Base-by-base conservation (phyloP, 208 protist species). In the Wallacemonas collosoma region DNA sequence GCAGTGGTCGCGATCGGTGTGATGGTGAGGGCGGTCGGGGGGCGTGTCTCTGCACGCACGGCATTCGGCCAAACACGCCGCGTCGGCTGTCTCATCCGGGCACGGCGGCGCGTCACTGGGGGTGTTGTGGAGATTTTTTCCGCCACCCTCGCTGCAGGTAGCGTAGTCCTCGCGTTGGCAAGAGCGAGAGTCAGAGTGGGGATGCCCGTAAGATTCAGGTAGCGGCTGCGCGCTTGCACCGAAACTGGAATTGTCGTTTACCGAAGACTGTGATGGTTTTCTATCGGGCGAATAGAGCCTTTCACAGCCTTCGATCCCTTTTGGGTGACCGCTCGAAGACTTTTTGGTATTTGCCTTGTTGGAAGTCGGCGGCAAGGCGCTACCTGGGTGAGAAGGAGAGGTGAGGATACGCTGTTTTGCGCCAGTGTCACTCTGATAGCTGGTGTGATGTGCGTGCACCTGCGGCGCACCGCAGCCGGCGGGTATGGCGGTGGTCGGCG, bases 181-280 rank as follows among this genome's bases (percentile, higher is more conserved):
- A 8, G 6, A 40, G 57, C 44, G 57, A 4, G 26, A 9, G 56
- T 62, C 26, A 0, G 44, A 41, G 38, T 65, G 12, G 12, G 43
- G 60, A 5, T 65, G 60, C 60, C 60, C 60, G 50, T 51, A 38
- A 6, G 43, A 65, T 65, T 65, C n/a, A 39, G 9, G 60, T 11
- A 41, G 6, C 36, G 57, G 17, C 38, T 14, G 36, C 40, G 60
- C 6, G 12, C n/a, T 35, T 41, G 60, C n/a, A 38, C 26, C 41
- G 41, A 50, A 65, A 26, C 7, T 6, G 3, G 12, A 35, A 36
- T 8, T 45, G 60, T 50, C 15, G 63, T 53, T 55, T 72, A 44
- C 60, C 84, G 84, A 90, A 90, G 79, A 81, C 81, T 87, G 85
- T 65, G 66, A 61, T 73, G 76, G 81, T 81, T 68, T 81, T 71